Conservation (phyloP, 2,329 filamentous ascomycete species). For the Colletotrichum orbiculare region DNA sequence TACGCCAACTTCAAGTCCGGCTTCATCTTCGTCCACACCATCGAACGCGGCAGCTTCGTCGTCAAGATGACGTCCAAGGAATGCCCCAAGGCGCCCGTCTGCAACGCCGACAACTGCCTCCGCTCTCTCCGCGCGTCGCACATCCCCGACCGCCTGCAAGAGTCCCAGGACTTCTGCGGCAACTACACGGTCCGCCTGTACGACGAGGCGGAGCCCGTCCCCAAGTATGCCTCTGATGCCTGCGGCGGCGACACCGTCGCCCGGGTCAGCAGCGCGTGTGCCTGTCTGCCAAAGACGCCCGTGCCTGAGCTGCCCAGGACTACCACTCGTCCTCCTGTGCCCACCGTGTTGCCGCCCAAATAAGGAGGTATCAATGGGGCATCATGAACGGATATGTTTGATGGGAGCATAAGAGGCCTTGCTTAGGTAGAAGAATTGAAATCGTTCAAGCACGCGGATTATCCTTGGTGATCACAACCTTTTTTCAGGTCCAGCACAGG, state of each 20-base stretch:
- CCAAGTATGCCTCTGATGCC: constrained; percentile 35
- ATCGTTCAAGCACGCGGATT: no score
- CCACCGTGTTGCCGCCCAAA: constrained; percentile 38
- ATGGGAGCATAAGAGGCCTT: no score
- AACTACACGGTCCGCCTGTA: constrained; percentile 32
- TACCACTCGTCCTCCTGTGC: constrained; percentile 39
- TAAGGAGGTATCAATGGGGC: no score
- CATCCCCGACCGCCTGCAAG: constrained; percentile 45
- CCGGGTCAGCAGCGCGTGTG: constrained; percentile 39
- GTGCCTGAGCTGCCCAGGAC: constrained; percentile 41
- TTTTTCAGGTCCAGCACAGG: no score
- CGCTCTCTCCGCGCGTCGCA: constrained; percentile 49
- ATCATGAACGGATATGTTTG: no score
- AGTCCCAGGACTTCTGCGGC: constrained; percentile 47
- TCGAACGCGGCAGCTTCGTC: constrained; percentile 61
- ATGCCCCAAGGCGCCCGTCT: constrained; percentile 38
- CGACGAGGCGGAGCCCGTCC: constrained; percentile 32
- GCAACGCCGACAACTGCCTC: constrained; percentile 51
- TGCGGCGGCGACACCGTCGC: constrained; percentile 33
- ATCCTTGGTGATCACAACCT: no score
- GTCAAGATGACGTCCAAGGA: constrained; percentile 50
- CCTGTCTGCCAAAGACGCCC: constrained; percentile 38
- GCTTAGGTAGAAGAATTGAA: no score
- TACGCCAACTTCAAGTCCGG: constrained; percentile 62
- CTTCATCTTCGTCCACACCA: constrained; percentile 62